Conservation (phyloP, 495 filamentous ascomycete species). For the Parathielavia hyrcaniae region DNA sequence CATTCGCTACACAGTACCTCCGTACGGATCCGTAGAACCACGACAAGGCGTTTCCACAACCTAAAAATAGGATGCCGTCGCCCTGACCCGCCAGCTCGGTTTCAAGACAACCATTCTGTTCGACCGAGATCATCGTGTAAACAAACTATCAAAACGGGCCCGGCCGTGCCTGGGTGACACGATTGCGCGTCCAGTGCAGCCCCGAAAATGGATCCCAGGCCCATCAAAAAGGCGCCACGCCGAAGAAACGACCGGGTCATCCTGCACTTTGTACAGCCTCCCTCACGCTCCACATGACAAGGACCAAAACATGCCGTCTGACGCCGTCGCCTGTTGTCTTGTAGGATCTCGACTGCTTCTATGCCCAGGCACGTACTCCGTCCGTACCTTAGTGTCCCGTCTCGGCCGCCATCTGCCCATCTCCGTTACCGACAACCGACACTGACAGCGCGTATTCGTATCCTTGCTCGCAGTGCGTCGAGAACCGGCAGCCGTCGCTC, state of each 20-base stretch:
- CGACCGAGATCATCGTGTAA: constrained; percentile 6
- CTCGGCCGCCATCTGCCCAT: background rate
- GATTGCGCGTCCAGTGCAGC: background rate
- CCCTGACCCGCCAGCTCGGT: background rate
- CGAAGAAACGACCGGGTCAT: constrained; percentile 64
- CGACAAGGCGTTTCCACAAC: background rate
- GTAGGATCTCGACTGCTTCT: constrained; percentile 91
- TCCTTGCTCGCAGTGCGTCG: constrained; percentile 44
- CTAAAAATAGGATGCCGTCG: constrained; percentile 6
- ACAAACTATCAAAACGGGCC: constrained; percentile 14
- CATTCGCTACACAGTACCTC: too few relatives aligned
- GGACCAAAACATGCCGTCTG: constrained; percentile 11
- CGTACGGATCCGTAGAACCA: too few relatives aligned
- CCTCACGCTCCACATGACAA: background rate
- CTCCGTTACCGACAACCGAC: too few relatives aligned
- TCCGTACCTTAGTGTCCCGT: too few relatives aligned
- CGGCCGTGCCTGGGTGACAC: constrained; percentile 12
- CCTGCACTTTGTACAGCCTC: constrained; percentile 64
- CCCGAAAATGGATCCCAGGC: constrained; percentile 14
- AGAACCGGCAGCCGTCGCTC: constrained; percentile 68
- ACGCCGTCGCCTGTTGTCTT: background rate
- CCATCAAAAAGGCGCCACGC: constrained; percentile 35
- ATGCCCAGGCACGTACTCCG: constrained; percentile 66
- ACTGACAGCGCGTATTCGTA: too few relatives aligned
- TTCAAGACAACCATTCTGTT: too few relatives aligned